phyloP scores from a whole-genome alignment of 495 filamentous ascomycete genomes.

The Penicillium fimorum region DNA sequence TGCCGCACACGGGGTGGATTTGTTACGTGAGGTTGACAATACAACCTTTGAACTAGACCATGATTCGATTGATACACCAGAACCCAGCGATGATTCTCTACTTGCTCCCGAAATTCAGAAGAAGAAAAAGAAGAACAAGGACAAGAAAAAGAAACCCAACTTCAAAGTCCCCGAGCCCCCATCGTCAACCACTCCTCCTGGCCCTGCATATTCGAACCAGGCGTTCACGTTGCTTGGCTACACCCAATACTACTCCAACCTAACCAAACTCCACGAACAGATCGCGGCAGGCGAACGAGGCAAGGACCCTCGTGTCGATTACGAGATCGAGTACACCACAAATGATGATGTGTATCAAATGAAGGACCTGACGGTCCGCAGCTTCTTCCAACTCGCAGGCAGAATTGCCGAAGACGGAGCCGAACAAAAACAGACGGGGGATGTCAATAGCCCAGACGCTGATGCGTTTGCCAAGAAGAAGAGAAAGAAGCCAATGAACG shows the following conservation, averaged over 20 bases:
- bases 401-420: constrained; percentile 63
- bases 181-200: constrained; percentile 69
- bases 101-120: constrained; percentile 26
- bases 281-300: constrained; percentile 24
- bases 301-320: constrained; percentile 65
- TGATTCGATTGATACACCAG: not conserved
- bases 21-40: constrained; percentile 15
- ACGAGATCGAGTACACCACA: constrained; percentile 83
- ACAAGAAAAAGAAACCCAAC: constrained; percentile 56
- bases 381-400: constrained; percentile 72
- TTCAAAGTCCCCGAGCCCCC: constrained; percentile 70
- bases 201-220: constrained; percentile 90
- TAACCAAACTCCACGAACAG: constrained; percentile 80
- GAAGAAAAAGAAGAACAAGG: constrained; percentile 51
- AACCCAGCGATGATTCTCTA: constrained; percentile 4
- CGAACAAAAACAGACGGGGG: constrained; percentile 14
- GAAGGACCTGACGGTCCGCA: constrained; percentile 81
- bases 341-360: constrained; percentile 72
- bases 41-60: constrained; percentile 2
- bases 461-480: constrained; percentile 27
- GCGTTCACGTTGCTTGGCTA: constrained; percentile 71
- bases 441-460: constrained; percentile 11
- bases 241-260: constrained; percentile 90
- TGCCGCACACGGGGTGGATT: constrained; percentile 37
- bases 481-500: constrained; percentile 50